Base-by-base conservation (phyloP, 257 asterid genomes). In the Solanum boliviense region DNA sequence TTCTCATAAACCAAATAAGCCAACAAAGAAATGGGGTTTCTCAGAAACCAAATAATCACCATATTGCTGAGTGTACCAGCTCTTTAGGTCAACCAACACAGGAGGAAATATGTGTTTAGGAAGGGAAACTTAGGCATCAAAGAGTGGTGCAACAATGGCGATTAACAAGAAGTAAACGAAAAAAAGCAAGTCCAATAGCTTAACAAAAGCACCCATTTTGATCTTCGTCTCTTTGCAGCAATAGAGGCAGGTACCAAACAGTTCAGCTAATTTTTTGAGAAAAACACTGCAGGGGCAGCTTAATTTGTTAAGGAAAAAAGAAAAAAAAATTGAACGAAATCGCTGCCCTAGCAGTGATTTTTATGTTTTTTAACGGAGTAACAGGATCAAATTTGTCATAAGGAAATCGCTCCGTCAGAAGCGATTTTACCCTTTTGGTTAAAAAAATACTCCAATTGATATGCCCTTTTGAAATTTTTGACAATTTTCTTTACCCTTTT, bases 21-120 rank as follows among this genome's bases (percentile, higher is more conserved):
- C 99, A 8, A 93, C 93, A 23, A 95, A 97, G 95, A 97, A 97
- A 90, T 91, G 93, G 23, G 98, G 99, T 89, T 93, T 95, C 74
- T 95, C 96, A 4, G 91, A 82, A 21, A 93, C 68, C 92, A 97
- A 89, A 62, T 93, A 95, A 74, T 97, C 98, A 79, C 92, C 95
- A 35, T 91, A 95, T 76, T 94, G 92, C 1, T 88, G 86, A n/a
- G 91, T 84, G 84, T 97, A 95, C 97, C 94, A 95, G 74, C 75
- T 89, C 86, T 95, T 94, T 90, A 95, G 91, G 89, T 94, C 95
- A 87, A 92, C 89, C 88, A 95, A 90, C 20, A 90, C 82, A 21
- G 95, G 72, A 41, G 98, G 98, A 82, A 91, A 95, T 23, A 95
- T 44, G 89, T 93, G 89, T 20, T 36, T 67, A 39, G 98, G 97